Evolutionary conservation across 345 rosid species (phyloP).

Genomic region (Acer yangbiense): DNA sequence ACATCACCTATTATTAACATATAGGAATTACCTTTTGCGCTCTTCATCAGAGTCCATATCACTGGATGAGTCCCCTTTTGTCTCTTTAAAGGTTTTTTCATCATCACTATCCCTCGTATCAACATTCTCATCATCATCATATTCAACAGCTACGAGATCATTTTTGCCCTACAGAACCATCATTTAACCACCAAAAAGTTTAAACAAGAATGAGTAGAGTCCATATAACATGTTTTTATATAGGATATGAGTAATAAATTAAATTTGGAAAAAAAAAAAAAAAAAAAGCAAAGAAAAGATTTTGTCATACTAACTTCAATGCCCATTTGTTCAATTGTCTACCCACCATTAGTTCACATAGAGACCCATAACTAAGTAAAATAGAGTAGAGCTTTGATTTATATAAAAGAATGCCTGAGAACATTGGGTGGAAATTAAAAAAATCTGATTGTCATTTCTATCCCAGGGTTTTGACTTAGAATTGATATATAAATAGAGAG

Average conservation of each 20-base stretch:
- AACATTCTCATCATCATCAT: conserved; percentile 45
- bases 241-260: background rate
- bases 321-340: background rate
- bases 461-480: background rate
- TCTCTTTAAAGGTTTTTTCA: conserved; percentile 42
- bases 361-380: background rate
- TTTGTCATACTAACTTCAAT: background rate
- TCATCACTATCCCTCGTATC: conserved; percentile 48
- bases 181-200: conserved; percentile 16
- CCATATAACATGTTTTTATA: background rate
- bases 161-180: conserved; percentile 68
- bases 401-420: background rate
- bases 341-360: conserved; percentile 7
- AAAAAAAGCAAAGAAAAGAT: too few relatives aligned
- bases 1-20: background rate
- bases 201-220: background rate
- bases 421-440: background rate
- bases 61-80: conserved; percentile 49
- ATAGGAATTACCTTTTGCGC: conserved; percentile 55
- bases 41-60: conserved; percentile 86
- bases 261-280: background rate
- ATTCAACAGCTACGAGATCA: conserved; percentile 75
- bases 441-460: background rate
- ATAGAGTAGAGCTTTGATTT: background rate
- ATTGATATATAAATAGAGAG: too few relatives aligned